Conservation (phyloP, 441 rosid species). For the Jatropha multifida region DNA sequence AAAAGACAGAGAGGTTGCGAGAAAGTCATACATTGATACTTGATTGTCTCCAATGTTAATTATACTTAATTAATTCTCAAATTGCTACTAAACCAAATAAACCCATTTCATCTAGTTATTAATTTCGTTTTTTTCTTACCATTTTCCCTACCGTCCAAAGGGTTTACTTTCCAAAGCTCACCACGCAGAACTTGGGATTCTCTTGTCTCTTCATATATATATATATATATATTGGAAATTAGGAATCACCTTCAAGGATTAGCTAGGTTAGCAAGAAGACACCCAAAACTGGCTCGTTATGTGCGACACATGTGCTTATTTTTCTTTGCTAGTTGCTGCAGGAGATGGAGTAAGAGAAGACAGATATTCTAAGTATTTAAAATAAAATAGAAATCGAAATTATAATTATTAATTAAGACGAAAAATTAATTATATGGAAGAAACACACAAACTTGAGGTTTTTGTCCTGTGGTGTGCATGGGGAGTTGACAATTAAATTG, state of each 20-base stretch:
- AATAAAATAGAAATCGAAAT: conserved; percentile 6
- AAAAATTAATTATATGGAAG: conserved; percentile 14
- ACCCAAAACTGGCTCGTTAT: conserved; percentile 34
- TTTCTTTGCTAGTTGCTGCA: conserved; percentile 1
- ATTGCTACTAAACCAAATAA: neutral
- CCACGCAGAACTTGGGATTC: conserved; percentile 30
- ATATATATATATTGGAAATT: conserved; percentile 21
- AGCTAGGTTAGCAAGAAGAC: conserved; percentile 42
- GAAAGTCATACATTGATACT: neutral
- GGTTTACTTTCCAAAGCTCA: conserved; percentile 23
- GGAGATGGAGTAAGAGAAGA: conserved; percentile 21
- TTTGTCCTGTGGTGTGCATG: conserved; percentile 43
- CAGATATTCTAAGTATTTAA: conserved; percentile 37
- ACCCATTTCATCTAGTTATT: neutral
- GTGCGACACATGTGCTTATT: conserved; percentile 25
- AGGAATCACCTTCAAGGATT: conserved; percentile 42
- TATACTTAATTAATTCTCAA: neutral
- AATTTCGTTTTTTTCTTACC: neutral
- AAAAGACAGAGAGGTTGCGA: neutral
- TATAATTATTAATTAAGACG: neutral
- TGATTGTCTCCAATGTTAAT: neutral
- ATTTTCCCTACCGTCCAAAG: conserved; percentile 9
- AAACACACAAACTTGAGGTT: conserved; percentile 20
- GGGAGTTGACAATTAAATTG: conserved; percentile 50
- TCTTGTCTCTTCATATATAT: conserved; percentile 26